phyloP scores from a whole-genome alignment of 352 stramenopile species.

The Phytophthora pseudosyringae region DNA sequence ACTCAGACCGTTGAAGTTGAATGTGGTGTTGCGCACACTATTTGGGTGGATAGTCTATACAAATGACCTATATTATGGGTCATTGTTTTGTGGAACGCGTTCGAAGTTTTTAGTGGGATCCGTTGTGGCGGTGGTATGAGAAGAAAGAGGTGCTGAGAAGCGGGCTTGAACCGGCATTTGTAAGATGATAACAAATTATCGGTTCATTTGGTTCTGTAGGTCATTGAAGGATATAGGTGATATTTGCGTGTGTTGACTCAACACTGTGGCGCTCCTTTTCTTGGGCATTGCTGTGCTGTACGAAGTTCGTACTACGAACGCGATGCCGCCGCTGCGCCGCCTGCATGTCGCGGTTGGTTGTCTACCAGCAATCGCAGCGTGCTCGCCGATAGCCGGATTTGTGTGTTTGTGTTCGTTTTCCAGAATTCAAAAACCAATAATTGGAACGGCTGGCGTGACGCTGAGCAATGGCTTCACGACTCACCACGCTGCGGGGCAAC shows the following conservation, averaged over 20 bases:
- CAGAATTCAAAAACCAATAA: conserved; percentile 9
- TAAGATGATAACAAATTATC: conserved; percentile 9
- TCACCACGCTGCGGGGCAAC: not conserved
- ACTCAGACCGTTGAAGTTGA: conserved; percentile 30
- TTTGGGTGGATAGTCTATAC: not conserved
- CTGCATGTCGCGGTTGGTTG: conserved; percentile 11
- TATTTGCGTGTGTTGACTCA: too few relatives aligned
- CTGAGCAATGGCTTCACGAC: not conserved
- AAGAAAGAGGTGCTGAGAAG: not conserved
- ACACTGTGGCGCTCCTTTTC: not conserved
- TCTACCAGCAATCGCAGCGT: not conserved
- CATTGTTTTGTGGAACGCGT: not conserved
- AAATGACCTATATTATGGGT: not conserved
- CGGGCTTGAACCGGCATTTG: not conserved
- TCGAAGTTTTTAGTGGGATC: conserved; percentile 8
- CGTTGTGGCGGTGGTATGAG: not conserved
- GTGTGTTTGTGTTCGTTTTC: conserved; percentile 21
- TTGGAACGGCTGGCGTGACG: conserved; percentile 14
- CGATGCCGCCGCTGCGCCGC: not conserved
- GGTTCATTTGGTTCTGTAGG: conserved; percentile 3
- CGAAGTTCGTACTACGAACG: too few relatives aligned
- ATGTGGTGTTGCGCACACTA: conserved; percentile 15
- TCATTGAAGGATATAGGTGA: conserved; percentile 16
- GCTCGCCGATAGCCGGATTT: conserved; percentile 4
- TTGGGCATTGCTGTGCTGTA: conserved; percentile 12